Conservation (phyloP, 306 rosid genomes). For the Quercus berberidifolia region DNA sequence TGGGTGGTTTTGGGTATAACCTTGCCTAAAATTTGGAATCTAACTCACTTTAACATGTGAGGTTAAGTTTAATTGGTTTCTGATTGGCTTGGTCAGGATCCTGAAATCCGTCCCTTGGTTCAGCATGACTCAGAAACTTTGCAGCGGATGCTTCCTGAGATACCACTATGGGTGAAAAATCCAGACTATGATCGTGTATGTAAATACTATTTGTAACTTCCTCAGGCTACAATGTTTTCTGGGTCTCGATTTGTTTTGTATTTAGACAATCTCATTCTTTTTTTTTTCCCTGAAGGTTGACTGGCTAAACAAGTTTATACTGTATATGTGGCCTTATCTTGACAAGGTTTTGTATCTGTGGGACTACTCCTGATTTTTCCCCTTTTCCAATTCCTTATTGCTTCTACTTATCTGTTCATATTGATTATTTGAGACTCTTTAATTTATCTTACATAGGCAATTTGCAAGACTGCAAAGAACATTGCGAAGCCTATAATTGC, state of each 20-base stretch:
- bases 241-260: background rate
- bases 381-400: background rate
- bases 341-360: conserved; percentile 57
- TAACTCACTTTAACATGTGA: background rate
- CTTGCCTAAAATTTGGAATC: background rate
- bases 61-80: background rate
- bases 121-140: conserved; percentile 64
- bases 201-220: background rate
- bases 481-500: conserved; percentile 84
- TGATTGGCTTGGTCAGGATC: conserved; percentile 46
- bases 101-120: conserved; percentile 51
- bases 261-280: background rate
- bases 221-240: background rate
- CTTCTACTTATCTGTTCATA: background rate
- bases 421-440: background rate
- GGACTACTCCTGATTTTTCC: background rate
- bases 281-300: conserved; percentile 45
- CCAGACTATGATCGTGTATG: conserved; percentile 91
- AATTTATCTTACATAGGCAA: conserved; percentile 45
- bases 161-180: conserved; percentile 89
- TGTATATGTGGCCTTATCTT: conserved; percentile 92
- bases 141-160: conserved; percentile 82
- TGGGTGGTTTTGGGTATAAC: background rate
- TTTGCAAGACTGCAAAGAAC: conserved; percentile 66
- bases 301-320: conserved; percentile 79